phyloP scores from a whole-genome alignment of 352 stramenopile species.

The Phytophthora fragariae region DNA sequence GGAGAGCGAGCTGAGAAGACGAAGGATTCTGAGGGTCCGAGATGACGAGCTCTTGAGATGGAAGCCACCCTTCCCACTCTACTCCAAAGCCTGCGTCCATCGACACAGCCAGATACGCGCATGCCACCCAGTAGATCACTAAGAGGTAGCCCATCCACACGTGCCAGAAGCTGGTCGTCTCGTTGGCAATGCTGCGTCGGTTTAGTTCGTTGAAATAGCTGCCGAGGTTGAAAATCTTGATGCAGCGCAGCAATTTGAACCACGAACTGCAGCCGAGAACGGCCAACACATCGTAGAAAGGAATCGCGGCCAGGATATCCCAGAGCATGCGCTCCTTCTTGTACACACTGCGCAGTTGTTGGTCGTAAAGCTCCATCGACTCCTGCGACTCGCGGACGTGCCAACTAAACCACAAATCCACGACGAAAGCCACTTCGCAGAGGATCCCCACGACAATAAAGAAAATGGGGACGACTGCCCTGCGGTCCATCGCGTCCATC shows the following conservation, averaged over 20 bases:
- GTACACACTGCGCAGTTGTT: constrained; percentile 42
- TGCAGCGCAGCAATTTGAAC: constrained; percentile 49
- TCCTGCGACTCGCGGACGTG: constrained; percentile 34
- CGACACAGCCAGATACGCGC: constrained; percentile 54
- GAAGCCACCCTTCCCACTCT: constrained; percentile 62
- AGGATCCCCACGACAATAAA: neutral
- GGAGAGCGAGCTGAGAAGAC: constrained; percentile 33
- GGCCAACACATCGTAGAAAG: constrained; percentile 46
- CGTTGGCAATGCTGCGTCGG: constrained; percentile 56
- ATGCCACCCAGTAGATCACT: constrained; percentile 67
- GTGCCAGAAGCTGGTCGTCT: constrained; percentile 58
- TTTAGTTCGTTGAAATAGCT: constrained; percentile 69
- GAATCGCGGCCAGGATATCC: constrained; percentile 47
- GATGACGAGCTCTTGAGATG: constrained; percentile 42
- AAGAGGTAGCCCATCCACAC: constrained; percentile 65
- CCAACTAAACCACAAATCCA: constrained; percentile 5
- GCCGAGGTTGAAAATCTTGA: constrained; percentile 60
- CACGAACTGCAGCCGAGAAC: constrained; percentile 41
- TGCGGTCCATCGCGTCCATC: constrained; percentile 1
- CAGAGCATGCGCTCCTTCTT: constrained; percentile 50
- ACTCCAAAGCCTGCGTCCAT: constrained; percentile 49
- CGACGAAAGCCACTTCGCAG: neutral
- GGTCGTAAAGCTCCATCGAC: constrained; percentile 64
- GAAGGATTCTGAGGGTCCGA: constrained; percentile 37
- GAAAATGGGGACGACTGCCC: neutral